Evolutionary conservation across 192 early-diverging fungal genomes (phyloP).

Genomic region (Coemansia umbellata): DNA sequence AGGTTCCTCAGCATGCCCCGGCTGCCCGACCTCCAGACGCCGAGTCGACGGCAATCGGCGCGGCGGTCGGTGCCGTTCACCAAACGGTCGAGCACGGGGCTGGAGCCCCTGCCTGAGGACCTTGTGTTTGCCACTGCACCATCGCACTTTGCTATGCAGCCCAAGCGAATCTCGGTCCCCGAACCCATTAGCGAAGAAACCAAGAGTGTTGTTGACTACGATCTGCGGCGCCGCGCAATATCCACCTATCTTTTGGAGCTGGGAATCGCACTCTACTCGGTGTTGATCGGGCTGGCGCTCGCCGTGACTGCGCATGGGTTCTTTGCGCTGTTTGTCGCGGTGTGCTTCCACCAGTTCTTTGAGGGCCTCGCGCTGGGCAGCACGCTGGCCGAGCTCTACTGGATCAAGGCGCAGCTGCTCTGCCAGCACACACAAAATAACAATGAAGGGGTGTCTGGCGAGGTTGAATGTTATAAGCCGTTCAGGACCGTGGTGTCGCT

Average conservation of each 20-base stretch:
- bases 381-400: constrained; percentile 60
- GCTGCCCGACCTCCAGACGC: constrained; percentile 29
- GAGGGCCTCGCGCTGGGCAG: constrained; percentile 72
- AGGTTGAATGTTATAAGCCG: too few species aligned
- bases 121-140: too few species aligned
- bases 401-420: constrained; percentile 38
- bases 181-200: too few species aligned
- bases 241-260: constrained; percentile 67
- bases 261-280: constrained; percentile 70
- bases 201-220: too few species aligned
- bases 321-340: constrained; percentile 56
- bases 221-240: constrained; percentile 38
- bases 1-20: constrained; percentile 40
- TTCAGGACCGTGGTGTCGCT: constrained; percentile 35
- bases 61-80: background rate
- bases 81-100: too few species aligned
- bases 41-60: constrained; percentile 17
- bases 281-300: constrained; percentile 69
- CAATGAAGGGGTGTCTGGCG: too few species aligned
- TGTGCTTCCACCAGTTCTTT: constrained; percentile 71
- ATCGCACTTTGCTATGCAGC: too few species aligned
- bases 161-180: too few species aligned
- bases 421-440: too few species aligned
- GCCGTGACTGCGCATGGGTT: constrained; percentile 45
- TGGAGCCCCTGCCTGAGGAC: too few species aligned